Conservation (phyloP, 305 asterid species). For the Fraxinus sp. region DNA sequence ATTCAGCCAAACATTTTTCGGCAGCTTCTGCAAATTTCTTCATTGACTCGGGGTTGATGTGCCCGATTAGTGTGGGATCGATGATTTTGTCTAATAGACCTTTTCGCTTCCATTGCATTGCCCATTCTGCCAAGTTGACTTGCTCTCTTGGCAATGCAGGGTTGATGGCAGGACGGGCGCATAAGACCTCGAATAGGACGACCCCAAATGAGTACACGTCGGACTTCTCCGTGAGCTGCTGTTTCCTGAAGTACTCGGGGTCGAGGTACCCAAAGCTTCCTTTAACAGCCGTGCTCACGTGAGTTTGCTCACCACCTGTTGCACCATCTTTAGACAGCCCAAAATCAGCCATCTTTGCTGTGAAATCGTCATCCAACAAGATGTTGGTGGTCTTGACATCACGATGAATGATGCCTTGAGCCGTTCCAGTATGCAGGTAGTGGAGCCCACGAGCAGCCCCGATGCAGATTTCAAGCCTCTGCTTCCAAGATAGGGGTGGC, state of each 20-base stretch:
- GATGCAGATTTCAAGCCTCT: conserved; percentile 57
- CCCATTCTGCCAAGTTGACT: conserved; percentile 96
- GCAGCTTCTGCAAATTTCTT: conserved; percentile 66
- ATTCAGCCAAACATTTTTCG: conserved; percentile 64
- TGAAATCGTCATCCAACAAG: conserved; percentile 48
- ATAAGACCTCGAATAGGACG: conserved; percentile 68
- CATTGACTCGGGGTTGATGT: conserved; percentile 59
- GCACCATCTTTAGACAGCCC: conserved; percentile 61
- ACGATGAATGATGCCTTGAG: conserved; percentile 60
- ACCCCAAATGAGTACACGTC: conserved; percentile 94
- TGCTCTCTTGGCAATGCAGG: conserved; percentile 82
- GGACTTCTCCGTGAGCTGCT: conserved; percentile 81
- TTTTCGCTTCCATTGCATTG: conserved; percentile 86
- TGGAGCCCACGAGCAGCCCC: conserved; percentile 73
- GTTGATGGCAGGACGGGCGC: conserved; percentile 82
- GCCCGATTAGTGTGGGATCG: conserved; percentile 48
- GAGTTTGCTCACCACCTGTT: conserved; percentile 33
- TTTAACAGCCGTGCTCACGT: conserved; percentile 55
- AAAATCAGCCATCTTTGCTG: conserved; percentile 69
- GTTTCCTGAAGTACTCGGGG: conserved; percentile 73
- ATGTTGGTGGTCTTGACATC: conserved; percentile 68
- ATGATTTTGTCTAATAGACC: conserved; percentile 59
- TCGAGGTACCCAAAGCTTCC: conserved; percentile 66
- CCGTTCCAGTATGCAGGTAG: conserved; percentile 66
- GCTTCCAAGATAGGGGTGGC: conserved; percentile 51